Conservation (phyloP, 352 stramenopile species). For the Phytopythium litorale region DNA sequence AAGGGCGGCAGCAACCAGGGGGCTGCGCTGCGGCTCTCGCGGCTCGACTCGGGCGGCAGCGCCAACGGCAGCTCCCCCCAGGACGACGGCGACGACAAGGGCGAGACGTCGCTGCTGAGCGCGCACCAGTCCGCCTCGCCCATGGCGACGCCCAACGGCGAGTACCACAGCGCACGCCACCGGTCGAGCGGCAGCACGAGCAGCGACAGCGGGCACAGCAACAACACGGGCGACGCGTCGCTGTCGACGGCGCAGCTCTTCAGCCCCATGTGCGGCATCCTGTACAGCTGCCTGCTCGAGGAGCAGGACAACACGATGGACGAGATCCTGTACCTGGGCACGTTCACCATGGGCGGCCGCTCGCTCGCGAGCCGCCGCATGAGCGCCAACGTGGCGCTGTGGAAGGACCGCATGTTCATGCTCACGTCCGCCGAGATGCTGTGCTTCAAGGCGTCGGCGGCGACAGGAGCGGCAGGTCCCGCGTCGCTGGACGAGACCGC, state of each 20-base stretch:
- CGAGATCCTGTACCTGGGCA: constrained; percentile 72
- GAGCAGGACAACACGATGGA: constrained; percentile 79
- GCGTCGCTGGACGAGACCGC: constrained; percentile 12
- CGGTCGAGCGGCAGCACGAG: constrained; percentile 27
- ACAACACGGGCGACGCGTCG: constrained; percentile 8
- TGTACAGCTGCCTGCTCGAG: constrained; percentile 69
- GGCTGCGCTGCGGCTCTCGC: constrained; percentile 10
- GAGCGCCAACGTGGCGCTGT: constrained; percentile 69
- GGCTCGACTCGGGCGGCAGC: constrained; percentile 11
- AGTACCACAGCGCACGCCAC: not conserved
- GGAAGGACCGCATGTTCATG: constrained; percentile 79
- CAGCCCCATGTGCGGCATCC: constrained; percentile 48
- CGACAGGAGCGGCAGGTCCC: not conserved
- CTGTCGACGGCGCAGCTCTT: constrained; percentile 15
- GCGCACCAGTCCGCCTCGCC: constrained; percentile 10
- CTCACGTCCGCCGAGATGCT: constrained; percentile 72
- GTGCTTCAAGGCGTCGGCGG: constrained; percentile 53
- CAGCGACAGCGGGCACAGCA: constrained; percentile 15
- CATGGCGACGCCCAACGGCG: not conserved
- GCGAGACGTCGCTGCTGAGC: not conserved
- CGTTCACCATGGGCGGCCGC: constrained; percentile 71
- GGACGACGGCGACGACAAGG: constrained; percentile 22
- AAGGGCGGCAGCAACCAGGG: constrained; percentile 18
- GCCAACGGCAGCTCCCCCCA: constrained; percentile 4
- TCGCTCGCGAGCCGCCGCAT: constrained; percentile 65